Base-by-base conservation (phyloP, 2,329 filamentous ascomycete genomes). In the Pseudocercospora pini-densiflorae region DNA sequence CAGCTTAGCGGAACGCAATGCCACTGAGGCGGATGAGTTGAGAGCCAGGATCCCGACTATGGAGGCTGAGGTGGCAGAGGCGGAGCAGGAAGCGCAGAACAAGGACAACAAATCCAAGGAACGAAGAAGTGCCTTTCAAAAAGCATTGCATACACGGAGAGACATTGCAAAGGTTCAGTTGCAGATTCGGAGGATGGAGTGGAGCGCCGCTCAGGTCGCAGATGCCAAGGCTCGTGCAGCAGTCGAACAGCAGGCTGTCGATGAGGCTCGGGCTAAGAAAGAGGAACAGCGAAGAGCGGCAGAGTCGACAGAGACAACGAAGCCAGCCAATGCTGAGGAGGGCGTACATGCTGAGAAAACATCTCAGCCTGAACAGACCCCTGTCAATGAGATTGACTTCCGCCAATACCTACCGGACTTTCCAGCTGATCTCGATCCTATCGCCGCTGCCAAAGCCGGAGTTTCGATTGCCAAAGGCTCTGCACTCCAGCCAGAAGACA, bases 391-490 rank as follows among this genome's bases (percentile, higher is more conserved):
- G 40, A 9, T 57, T 12, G 60, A 62, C 62, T 67, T 57, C 60
- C 62, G 49, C 43, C 58, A 64, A 49, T 53, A 64, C 21, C 67
- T 74, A 33, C 66, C 71, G n/a, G 53, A 64, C 21, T 74, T 72
- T 45, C 72, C 72, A 12, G 27, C 64, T n/a, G 36, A 43, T 27
- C 57, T 70, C 21, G 67, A 66, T 49, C 62, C 65, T 19, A 21
- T 47, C 24, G 36, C 31, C n/a, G 65, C 65, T 27, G 51, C 53
- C 3, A 49, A 53, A 31, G 59, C 40, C 61, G 71, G 19, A 67
- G 62, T 29, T 67, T n/a, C 36, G 23, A 67, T 61, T 54, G 59
- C 49, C 63, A 68, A 53, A 27, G 53, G 14, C 33, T 58, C 55
- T 68, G 45, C 63, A 61, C n/a, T 58, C 55, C 3, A 54, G n/a